These are phyloP conservation scores for Umbelopsis vinacea DNA, from an alignment of 192 early-diverging fungal species.

Conservation along the genomic window DNA sequence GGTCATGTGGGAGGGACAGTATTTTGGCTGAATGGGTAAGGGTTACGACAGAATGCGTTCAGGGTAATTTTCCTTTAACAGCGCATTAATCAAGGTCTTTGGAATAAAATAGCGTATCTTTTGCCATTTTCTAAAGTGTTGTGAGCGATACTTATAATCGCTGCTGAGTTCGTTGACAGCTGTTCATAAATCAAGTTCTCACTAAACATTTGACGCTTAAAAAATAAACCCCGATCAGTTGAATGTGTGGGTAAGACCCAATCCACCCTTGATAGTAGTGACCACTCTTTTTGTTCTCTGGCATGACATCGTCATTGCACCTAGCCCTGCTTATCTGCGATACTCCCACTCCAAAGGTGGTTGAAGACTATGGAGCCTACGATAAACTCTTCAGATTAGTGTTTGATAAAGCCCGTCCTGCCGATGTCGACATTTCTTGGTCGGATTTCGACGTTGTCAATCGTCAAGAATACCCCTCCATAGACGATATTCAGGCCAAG, in stretches of 20 bases:
- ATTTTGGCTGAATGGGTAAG: slow-evolving; percentile 5
- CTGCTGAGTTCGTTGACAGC: background rate
- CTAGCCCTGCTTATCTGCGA: slow-evolving; percentile 56
- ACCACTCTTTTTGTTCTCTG: background rate
- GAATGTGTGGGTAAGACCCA: background rate
- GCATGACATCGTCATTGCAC: slow-evolving; percentile 27
- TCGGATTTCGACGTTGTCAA: slow-evolving; percentile 48
- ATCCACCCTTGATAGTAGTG: background rate
- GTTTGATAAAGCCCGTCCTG: slow-evolving; percentile 37
- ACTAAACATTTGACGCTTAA: background rate
- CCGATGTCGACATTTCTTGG: slow-evolving; percentile 27
- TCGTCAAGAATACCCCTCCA: slow-evolving; percentile 42
- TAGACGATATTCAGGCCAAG: slow-evolving; percentile 32
- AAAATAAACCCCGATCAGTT: too few species aligned
- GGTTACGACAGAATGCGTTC: background rate
- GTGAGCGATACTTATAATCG: background rate
- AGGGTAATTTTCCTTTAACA: background rate
- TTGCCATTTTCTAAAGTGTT: background rate
- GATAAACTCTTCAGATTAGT: slow-evolving; percentile 39
- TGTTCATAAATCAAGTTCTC: background rate
- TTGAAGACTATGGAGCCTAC: slow-evolving; percentile 53
- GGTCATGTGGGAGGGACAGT: slow-evolving; percentile 4
- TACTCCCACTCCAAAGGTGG: slow-evolving; percentile 49
- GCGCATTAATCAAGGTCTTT: too few species aligned
- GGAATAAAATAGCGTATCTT: too few species aligned